Evolutionary conservation across 768 basidiomycete species (phyloP), one percentile per base, ranked within the genome.

Genomic region (Mycena indigotica): DNA sequence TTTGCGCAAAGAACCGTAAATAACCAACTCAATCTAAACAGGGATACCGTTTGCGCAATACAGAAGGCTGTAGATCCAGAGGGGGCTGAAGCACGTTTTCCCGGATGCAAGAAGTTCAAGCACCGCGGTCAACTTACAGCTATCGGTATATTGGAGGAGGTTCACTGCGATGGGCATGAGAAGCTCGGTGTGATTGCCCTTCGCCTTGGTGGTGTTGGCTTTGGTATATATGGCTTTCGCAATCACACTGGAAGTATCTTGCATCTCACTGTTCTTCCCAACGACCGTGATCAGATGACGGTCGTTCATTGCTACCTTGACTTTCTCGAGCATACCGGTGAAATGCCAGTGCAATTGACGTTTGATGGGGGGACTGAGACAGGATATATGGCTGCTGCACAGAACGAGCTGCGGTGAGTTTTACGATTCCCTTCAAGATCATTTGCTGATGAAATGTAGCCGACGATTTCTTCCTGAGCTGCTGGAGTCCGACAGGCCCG

Each of bases 381-480:
- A 16, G 41, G 41, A 16, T 44, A 15, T 19, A 44, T 44, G 41
- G 15, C 12, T 44, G 15, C 41, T 16, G 15, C 15, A 21, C 41
- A 16, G n/a, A 12, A 44, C 21, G 15, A 44, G 41, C 15, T 44
- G 23, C 21, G 41, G 41, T 44, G 21, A 44, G 21, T 16, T 8
- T 15, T 44, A 8, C 8, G 21, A 19, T 21, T 23, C 5, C 15
- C 23, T 23, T 8, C 15, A 23, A 21, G 8, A 16, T 12, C 19
- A 21, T 57, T 52, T 46, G 59, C 58, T 1, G 55, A 63, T 3
- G 58, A n/a, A n/a, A n/a, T n/a, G 63, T 4, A 49, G 59, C 30
- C 57, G 59, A 25, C 19, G 32, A 8, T 35, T 8, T 17, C 32
- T 35, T 35, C 32, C 32, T 8, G 32, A 35, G 17, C 32, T 35